Conservation (phyloP, 306 rosid genomes). For the Albizia julibrissin region DNA sequence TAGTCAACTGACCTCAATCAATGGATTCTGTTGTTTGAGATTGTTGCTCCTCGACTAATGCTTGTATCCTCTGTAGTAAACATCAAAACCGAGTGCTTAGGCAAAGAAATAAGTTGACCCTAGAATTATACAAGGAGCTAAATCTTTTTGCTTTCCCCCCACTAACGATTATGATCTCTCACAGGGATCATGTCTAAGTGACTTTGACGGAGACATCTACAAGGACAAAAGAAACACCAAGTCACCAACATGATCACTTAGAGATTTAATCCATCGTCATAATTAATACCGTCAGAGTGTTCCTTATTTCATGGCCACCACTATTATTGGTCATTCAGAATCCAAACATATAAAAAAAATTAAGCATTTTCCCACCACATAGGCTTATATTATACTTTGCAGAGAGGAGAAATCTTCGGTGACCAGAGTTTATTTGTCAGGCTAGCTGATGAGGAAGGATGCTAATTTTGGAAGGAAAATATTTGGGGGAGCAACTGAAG, state of each 20-base stretch:
- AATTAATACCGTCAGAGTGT: conserved; percentile 12
- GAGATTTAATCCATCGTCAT: not conserved
- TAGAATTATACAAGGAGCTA: not conserved
- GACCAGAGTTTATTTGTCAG: too few species aligned
- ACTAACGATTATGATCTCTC: not conserved
- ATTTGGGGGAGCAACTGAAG: too few species aligned
- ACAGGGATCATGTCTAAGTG: conserved; percentile 47
- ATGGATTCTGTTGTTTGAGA: conserved; percentile 52
- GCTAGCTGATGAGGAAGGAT: too few species aligned
- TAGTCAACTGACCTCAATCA: conserved; percentile 52
- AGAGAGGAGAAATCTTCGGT: too few species aligned
- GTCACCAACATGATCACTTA: conserved; percentile 14
- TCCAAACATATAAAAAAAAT: not conserved
- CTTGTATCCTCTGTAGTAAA: conserved; percentile 71
- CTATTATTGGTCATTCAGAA: conserved; percentile 18
- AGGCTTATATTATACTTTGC: too few species aligned
- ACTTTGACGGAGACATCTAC: conserved; percentile 68
- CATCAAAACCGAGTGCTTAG: conserved; percentile 31
- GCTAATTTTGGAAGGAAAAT: too few species aligned
- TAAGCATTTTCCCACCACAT: not conserved
- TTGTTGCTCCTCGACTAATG: conserved; percentile 63
- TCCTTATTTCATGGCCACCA: not conserved
- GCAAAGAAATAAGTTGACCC: conserved; percentile 24
- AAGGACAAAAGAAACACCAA: conserved; percentile 27
- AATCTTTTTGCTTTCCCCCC: conserved; percentile 3